Percentiles rank a stretch among this genome's conserved stretches.
These are phyloP conservation scores for Leccinum obscurum DNA, from an alignment of 768 basidiomycete species.

Conservation along the genomic window DNA sequence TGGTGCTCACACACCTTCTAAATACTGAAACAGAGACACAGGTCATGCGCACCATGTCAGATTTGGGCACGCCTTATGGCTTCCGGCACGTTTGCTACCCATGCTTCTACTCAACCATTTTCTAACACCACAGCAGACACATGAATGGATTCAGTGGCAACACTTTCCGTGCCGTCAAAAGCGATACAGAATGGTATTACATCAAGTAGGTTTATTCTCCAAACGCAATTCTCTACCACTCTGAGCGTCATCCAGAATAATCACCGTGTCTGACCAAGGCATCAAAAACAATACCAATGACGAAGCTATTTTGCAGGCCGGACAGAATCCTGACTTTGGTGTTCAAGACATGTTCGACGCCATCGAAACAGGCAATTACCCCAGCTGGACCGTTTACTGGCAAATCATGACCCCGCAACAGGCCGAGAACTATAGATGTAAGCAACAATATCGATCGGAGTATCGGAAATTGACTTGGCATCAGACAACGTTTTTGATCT, in stretches of 20 bases:
- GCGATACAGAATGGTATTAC: constrained; percentile 50
- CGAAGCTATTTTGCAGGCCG: constrained; percentile 38
- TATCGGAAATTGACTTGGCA: background rate
- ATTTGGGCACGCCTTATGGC: constrained; percentile 57
- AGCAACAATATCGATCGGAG: constrained; percentile 4
- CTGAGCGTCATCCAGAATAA: constrained; percentile 20
- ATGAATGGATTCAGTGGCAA: constrained; percentile 55
- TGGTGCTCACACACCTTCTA: background rate
- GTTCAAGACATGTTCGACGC: constrained; percentile 56
- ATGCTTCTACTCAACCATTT: background rate
- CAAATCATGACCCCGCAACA: constrained; percentile 53
- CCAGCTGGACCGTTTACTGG: constrained; percentile 58
- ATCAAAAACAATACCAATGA: constrained; percentile 40
- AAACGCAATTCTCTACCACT: background rate
- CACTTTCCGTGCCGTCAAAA: constrained; percentile 46
- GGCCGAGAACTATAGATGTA: constrained; percentile 47
- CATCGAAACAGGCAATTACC: constrained; percentile 52
- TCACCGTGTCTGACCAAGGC: constrained; percentile 34
- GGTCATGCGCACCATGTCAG: constrained; percentile 52
- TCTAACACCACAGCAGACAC: constrained; percentile 25
- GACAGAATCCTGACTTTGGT: constrained; percentile 52
- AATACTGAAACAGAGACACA: constrained; percentile 12
- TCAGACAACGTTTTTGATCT: constrained; percentile 52
- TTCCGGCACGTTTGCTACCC: constrained; percentile 28
- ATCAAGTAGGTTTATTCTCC: constrained; percentile 44